phyloP scores from a whole-genome alignment of 2,329 filamentous ascomycete species.

The Xylaria sp. region DNA sequence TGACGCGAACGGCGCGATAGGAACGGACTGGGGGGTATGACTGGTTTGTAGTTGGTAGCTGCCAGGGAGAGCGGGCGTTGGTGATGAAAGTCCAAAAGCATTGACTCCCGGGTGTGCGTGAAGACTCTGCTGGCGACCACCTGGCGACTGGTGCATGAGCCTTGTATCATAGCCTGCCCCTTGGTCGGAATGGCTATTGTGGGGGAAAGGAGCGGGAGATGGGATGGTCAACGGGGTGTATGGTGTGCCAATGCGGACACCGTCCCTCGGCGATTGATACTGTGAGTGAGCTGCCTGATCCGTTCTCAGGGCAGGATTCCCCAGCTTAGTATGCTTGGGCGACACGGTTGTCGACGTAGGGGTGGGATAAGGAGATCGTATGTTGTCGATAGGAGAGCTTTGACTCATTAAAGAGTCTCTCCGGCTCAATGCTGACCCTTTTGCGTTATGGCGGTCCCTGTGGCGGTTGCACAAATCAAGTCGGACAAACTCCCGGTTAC shows the following conservation, averaged over 20 bases:
- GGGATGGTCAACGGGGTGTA: slow-evolving; percentile 45
- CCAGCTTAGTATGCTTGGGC: slow-evolving; percentile 43
- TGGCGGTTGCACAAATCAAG: slow-evolving; percentile 87
- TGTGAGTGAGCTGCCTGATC: slow-evolving; percentile 37
- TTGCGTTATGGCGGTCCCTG: slow-evolving; percentile 72
- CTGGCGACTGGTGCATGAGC: slow-evolving; percentile 38
- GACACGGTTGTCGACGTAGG: slow-evolving; percentile 42
- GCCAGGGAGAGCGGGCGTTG: slow-evolving; percentile 44
- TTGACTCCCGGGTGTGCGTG: slow-evolving; percentile 43
- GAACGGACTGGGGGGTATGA: slow-evolving; percentile 41
- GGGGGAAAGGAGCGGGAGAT: slow-evolving; percentile 36
- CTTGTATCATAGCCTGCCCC: slow-evolving; percentile 32
- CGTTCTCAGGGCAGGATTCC: slow-evolving; percentile 37
- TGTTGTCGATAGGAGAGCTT: slow-evolving; percentile 39
- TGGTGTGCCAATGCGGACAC: slow-evolving; percentile 37
- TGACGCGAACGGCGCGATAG: slow-evolving; percentile 45
- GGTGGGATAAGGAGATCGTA: slow-evolving; percentile 38
- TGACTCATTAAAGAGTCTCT: slow-evolving; percentile 62
- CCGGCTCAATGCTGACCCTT: slow-evolving; percentile 69
- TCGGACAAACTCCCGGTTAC: slow-evolving; percentile 83
- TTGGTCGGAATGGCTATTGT: slow-evolving; percentile 36
- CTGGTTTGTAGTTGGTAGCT: slow-evolving; percentile 44
- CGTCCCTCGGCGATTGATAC: slow-evolving; percentile 44
- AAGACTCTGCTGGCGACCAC: slow-evolving; percentile 41
- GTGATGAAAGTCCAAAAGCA: slow-evolving; percentile 49